These are phyloP conservation scores for Carex arenaria DNA, from an alignment of 202 grass and related monocot genomes.

Conservation along the genomic window DNA sequence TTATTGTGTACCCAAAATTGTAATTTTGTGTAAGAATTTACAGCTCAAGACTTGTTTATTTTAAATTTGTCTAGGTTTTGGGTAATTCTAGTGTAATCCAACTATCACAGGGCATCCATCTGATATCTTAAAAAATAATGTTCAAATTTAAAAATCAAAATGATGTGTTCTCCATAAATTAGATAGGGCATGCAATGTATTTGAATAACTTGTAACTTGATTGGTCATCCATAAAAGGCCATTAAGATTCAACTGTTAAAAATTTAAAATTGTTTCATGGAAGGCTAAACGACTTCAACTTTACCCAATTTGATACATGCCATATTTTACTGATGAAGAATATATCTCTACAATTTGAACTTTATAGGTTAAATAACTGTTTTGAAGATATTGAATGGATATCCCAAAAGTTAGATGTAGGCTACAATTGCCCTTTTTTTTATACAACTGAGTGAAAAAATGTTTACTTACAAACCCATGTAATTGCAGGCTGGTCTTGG, in stretches of 20 bases:
- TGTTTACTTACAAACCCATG: background rate
- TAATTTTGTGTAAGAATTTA: background rate
- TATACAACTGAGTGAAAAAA: background rate
- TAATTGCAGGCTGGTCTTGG: conserved; percentile 63
- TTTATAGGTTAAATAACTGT: background rate
- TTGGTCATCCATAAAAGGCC: background rate
- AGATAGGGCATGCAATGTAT: background rate
- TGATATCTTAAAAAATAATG: background rate
- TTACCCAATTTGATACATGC: background rate
- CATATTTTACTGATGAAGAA: background rate
- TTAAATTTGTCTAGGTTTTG: background rate
- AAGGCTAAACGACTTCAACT: background rate
- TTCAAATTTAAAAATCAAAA: background rate
- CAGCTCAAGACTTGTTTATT: background rate
- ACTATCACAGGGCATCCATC: background rate
- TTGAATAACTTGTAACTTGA: background rate
- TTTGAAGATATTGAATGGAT: background rate
- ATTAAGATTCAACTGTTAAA: background rate
- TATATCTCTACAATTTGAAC: background rate
- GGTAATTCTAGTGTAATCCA: background rate
- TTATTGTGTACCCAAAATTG: background rate
- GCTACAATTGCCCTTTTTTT: background rate
- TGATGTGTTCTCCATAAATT: background rate
- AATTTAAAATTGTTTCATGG: background rate
- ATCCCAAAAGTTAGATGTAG: background rate